Evolutionary conservation across 495 filamentous ascomycete species (phyloP).

Genomic region (Annulohypoxylon bovei): DNA sequence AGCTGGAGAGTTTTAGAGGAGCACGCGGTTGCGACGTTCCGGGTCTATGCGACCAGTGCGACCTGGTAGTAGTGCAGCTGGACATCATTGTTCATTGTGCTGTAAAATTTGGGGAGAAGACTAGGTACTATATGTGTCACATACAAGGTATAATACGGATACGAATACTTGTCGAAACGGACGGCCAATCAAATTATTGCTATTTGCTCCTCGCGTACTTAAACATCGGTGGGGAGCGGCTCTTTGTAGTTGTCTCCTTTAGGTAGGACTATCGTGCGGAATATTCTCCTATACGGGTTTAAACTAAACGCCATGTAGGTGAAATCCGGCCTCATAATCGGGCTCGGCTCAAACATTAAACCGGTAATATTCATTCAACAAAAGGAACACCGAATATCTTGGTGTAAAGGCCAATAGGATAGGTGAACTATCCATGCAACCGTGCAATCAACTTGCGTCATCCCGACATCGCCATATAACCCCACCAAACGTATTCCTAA

Average conservation of each 20-base stretch:
- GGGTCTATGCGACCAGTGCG: background rate
- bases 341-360: slow-evolving; percentile 18
- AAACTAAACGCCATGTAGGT: background rate
- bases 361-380: slow-evolving; percentile 12
- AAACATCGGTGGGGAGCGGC: background rate
- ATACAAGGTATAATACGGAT: slow-evolving; percentile 28
- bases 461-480: background rate
- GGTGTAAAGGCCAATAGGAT: slow-evolving; percentile 2
- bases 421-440: background rate
- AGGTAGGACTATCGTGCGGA: background rate
- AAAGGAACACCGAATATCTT: slow-evolving; percentile 7
- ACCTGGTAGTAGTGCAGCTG: slow-evolving; percentile 3
- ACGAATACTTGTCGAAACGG: background rate
- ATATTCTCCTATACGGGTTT: background rate
- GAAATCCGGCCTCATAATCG: background rate
- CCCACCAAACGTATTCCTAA: background rate
- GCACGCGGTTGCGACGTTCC: background rate
- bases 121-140: background rate
- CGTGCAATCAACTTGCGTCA: background rate
- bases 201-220: background rate
- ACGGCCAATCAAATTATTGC: slow-evolving; percentile 16
- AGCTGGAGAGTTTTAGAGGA: background rate
- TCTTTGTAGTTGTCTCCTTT: background rate
- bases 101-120: background rate
- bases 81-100: background rate